Evolutionary conservation across 129 eudicot species (phyloP).

Genomic region (Heracleum sosnowskyi): DNA sequence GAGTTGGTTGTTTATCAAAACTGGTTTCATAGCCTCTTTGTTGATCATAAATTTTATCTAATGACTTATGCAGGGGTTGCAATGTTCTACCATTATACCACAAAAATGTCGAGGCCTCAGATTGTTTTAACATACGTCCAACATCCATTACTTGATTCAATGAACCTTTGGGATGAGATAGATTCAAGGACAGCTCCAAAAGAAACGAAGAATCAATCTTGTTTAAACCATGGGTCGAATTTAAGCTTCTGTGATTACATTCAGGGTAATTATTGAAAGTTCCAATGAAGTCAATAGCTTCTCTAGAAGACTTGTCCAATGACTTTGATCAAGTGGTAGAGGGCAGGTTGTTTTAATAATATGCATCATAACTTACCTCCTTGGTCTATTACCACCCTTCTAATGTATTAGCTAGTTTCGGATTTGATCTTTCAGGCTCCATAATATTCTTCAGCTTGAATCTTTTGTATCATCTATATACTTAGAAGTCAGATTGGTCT

Average conservation of each 20-base stretch:
- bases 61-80: not conserved
- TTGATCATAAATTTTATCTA: conserved; percentile 38
- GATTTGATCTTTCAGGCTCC: no score
- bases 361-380: no score
- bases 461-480: no score
- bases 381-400: no score
- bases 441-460: no score
- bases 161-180: conserved; percentile 50
- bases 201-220: conserved; percentile 46
- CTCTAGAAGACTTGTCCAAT: conserved; percentile 38
- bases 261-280: conserved; percentile 50
- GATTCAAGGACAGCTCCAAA: conserved; percentile 66
- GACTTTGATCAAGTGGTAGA: no score
- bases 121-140: conserved; percentile 50
- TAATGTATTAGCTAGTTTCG: no score
- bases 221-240: conserved; percentile 23
- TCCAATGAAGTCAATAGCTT: conserved; percentile 85
- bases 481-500: no score
- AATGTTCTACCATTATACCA: conserved; percentile 49
- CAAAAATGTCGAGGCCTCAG: conserved; percentile 76
- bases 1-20: conserved; percentile 37
- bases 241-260: conserved; percentile 28
- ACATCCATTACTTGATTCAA: conserved; percentile 48
- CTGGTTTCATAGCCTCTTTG: conserved; percentile 36
- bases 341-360: no score